Evolutionary conservation across 1,284 basidiomycete species (phyloP).

Genomic region (Exobasidium rhododendri): DNA sequence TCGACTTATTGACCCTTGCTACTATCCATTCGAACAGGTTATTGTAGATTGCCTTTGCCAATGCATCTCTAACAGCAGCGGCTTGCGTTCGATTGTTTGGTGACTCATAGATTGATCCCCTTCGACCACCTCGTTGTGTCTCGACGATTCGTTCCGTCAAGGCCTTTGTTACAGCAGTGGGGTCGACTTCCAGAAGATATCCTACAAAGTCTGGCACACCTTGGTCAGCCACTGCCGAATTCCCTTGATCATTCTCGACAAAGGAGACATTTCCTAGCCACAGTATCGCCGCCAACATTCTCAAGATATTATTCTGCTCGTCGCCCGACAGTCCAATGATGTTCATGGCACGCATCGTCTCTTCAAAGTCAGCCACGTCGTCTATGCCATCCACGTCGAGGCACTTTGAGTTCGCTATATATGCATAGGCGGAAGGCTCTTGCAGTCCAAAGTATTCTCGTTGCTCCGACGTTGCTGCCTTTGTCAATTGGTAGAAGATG

Average conservation of each 20-base stretch:
- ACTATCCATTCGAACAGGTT: constrained; percentile 99
- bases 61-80: constrained; percentile 78
- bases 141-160: constrained; percentile 84
- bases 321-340: constrained; percentile 77
- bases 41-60: constrained; percentile 96
- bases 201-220: constrained; percentile 92
- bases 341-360: constrained; percentile 92
- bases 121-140: constrained; percentile 71
- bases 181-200: constrained; percentile 87
- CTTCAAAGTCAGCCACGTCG: constrained; percentile 79
- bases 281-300: constrained; percentile 84
- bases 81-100: constrained; percentile 93
- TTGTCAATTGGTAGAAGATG: constrained; percentile 99
- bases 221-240: constrained; percentile 75
- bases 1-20: constrained; percentile 87
- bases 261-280: constrained; percentile 85
- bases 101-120: constrained; percentile 94
- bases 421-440: constrained; percentile 90
- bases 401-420: constrained; percentile 87
- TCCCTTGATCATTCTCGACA: constrained; percentile 84
- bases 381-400: constrained; percentile 87
- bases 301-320: constrained; percentile 90
- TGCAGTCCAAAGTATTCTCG: constrained; percentile 94
- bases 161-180: constrained; percentile 75
- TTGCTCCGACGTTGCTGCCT: constrained; percentile 82